Conservation (phyloP, 129 eudicot species). For the Mikania micrantha region DNA sequence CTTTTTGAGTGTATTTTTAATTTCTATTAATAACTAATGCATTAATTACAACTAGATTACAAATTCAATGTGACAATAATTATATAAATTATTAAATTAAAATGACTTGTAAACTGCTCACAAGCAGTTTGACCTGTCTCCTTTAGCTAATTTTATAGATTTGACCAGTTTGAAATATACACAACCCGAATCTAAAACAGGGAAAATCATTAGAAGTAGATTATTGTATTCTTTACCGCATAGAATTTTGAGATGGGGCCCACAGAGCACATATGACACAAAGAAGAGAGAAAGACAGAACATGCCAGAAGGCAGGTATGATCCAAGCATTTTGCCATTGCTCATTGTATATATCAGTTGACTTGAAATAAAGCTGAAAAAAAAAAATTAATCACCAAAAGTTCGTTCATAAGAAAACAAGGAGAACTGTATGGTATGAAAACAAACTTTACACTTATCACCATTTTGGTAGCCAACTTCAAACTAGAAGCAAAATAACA, state of each 20-base stretch:
- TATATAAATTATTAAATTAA: background rate
- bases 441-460: background rate
- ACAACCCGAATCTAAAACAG: background rate
- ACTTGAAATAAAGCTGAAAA: conserved; percentile 83
- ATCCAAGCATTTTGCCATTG: conserved; percentile 99
- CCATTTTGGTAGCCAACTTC: background rate
- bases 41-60: background rate
- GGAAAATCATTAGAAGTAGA: background rate
- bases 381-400: background rate
- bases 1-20: background rate
- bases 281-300: conserved; percentile 80
- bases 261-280: conserved; percentile 94
- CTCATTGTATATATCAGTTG: conserved; percentile 85
- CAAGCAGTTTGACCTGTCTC: background rate
- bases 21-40: background rate
- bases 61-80: background rate
- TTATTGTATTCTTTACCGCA: conserved; percentile 58
- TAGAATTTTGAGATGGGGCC: conserved; percentile 97
- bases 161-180: background rate
- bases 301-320: conserved; percentile 98
- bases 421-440: background rate
- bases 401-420: background rate
- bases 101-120: too few relatives aligned
- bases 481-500: too few relatives aligned
- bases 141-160: background rate